A percentile compares a stretch with the other conserved stretches of the same genome.
phyloP scores from a whole-genome alignment of 192 early-diverging fungal genomes.

The Powellomyces hirtus region DNA sequence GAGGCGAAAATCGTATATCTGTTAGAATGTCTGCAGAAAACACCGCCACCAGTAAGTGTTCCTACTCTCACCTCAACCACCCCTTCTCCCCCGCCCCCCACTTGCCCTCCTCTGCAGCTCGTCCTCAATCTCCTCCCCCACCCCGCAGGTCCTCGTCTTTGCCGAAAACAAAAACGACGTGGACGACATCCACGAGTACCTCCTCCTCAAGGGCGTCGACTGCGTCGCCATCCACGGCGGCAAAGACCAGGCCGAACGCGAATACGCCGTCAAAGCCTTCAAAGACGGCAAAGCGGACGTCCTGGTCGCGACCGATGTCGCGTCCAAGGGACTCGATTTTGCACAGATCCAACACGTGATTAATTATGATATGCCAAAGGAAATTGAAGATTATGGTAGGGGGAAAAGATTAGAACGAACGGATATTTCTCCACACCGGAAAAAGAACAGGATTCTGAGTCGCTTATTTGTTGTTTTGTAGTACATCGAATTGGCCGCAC shows the following conservation, averaged over 20 bases:
- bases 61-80: background rate
- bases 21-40: conserved; percentile 95
- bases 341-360: conserved; percentile 96
- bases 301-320: conserved; percentile 95
- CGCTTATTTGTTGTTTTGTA: conserved; percentile 27
- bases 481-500: conserved; percentile 97
- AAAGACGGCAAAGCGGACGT: conserved; percentile 92
- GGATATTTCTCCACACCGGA: no score
- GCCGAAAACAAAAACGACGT: conserved; percentile 99
- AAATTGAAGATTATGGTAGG: conserved; percentile 97
- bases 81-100: no score
- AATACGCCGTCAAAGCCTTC: conserved; percentile 90
- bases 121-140: background rate
- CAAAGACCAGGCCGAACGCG: conserved; percentile 96
- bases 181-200: conserved; percentile 96
- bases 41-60: conserved; percentile 77
- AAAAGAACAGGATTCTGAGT: no score
- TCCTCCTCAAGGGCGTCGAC: conserved; percentile 92
- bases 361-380: conserved; percentile 98
- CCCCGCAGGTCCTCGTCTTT: conserved; percentile 79
- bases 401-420: no score
- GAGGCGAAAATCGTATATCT: conserved; percentile 94
- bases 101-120: no score
- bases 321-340: conserved; percentile 95
- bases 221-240: conserved; percentile 93